A percentile compares a stretch with the other conserved stretches of the same genome.
phyloP scores from a whole-genome alignment of 148 eudicot genomes.

The Vaccinium myrtillus region DNA sequence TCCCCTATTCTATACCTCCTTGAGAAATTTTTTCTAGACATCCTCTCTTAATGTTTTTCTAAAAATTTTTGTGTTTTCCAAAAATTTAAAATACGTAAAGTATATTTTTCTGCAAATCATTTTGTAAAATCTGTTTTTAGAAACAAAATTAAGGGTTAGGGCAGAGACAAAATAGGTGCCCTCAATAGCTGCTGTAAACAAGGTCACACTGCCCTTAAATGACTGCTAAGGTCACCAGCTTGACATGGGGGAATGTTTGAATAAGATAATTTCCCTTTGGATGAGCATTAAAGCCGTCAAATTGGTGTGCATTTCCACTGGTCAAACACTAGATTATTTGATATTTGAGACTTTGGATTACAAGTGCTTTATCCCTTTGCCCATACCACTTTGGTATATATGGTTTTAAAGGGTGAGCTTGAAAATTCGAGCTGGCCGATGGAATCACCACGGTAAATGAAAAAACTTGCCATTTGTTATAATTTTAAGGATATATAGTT shows the following conservation, averaged over 20 bases:
- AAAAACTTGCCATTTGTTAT: background rate
- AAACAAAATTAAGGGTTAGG: background rate
- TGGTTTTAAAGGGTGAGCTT: no score
- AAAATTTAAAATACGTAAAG: no score
- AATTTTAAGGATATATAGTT: no score
- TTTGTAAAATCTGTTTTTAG: background rate
- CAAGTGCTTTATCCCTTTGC: no score
- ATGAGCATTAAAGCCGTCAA: background rate
- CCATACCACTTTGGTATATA: no score
- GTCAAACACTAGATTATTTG: background rate
- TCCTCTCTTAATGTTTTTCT: background rate
- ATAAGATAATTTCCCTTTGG: background rate
- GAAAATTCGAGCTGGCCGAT: no score
- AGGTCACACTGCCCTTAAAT: background rate
- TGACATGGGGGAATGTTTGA: background rate
- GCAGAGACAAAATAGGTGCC: background rate
- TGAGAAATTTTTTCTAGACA: background rate
- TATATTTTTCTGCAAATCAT: background rate
- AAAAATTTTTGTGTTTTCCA: background rate
- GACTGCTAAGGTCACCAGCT: background rate
- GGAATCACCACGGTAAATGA: no score
- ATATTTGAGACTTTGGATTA: no score
- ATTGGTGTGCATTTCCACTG: background rate
- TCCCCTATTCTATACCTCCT: background rate
- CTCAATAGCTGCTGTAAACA: background rate